Evolutionary conservation across 495 filamentous ascomycete genomes (phyloP).

Genomic region (Penicillium goetzii): DNA sequence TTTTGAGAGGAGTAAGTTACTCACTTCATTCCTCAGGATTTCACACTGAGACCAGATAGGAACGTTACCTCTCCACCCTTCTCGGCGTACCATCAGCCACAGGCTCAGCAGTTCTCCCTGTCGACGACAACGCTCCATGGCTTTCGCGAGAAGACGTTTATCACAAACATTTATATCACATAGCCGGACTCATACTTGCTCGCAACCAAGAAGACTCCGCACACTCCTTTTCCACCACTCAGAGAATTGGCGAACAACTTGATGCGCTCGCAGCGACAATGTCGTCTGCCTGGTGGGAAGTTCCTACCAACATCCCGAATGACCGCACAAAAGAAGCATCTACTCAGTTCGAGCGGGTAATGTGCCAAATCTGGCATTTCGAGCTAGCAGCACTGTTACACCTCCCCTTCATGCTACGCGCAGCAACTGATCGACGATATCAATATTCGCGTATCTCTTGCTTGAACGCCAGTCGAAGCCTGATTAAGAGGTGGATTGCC

Average conservation of each 20-base stretch:
- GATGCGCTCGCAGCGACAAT: slow-evolving; percentile 14
- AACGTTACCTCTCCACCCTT: slow-evolving; percentile 18
- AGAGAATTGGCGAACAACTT: slow-evolving; percentile 18
- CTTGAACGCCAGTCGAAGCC: slow-evolving; percentile 9
- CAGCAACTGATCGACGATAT: slow-evolving; percentile 19
- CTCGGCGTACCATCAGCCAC: slow-evolving; percentile 19
- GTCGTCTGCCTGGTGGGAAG: slow-evolving; percentile 10
- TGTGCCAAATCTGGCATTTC: slow-evolving; percentile 22
- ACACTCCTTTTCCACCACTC: slow-evolving; percentile 19
- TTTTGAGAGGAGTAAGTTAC: slow-evolving; percentile 17
- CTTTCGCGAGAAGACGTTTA: slow-evolving; percentile 9
- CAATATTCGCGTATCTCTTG: slow-evolving; percentile 9
- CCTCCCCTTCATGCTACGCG: slow-evolving; percentile 24
- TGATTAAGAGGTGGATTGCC: slow-evolving; percentile 9
- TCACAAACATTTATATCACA: slow-evolving; percentile 18
- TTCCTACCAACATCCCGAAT: neutral
- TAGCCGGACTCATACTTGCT: slow-evolving; percentile 21
- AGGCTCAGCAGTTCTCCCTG: slow-evolving; percentile 8
- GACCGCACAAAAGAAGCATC: slow-evolving; percentile 18
- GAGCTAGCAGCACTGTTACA: slow-evolving; percentile 16
- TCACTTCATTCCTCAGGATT: neutral
- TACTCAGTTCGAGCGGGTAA: slow-evolving; percentile 18
- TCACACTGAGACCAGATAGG: slow-evolving; percentile 12
- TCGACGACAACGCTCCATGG: slow-evolving; percentile 8
- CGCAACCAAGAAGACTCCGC: slow-evolving; percentile 20